phyloP scores from a whole-genome alignment of 1,284 basidiomycete genomes.

The Heterobasidion annosum region DNA sequence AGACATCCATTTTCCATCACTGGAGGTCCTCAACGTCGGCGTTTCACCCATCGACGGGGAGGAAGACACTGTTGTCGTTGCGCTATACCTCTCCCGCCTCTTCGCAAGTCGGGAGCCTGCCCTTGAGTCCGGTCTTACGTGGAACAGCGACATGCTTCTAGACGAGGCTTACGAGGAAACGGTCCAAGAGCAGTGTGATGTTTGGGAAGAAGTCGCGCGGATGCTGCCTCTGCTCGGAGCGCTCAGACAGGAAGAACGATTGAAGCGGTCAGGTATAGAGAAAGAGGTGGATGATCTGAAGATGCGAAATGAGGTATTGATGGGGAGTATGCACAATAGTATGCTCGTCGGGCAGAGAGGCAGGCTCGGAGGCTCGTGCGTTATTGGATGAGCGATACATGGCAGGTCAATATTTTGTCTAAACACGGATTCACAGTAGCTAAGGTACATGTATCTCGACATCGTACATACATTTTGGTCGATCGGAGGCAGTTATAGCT shows the following conservation, averaged over 20 bases:
- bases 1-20: conserved; percentile 26
- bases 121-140: conserved; percentile 26
- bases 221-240: conserved; percentile 39
- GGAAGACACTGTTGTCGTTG: conserved; percentile 24
- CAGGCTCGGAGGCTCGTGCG: background rate
- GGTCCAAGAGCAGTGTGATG: conserved; percentile 22
- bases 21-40: conserved; percentile 36
- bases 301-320: conserved; percentile 33
- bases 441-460: background rate
- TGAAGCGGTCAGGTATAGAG: conserved; percentile 28
- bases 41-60: conserved; percentile 32
- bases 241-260: conserved; percentile 39
- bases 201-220: conserved; percentile 35
- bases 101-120: conserved; percentile 18
- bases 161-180: conserved; percentile 13
- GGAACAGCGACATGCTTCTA: conserved; percentile 15
- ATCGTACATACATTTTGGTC: background rate
- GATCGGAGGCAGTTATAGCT: too few relatives aligned
- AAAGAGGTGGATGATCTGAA: conserved; percentile 45
- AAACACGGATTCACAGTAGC: too few relatives aligned
- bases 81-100: conserved; percentile 46
- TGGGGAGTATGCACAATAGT: conserved; percentile 18
- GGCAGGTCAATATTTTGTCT: background rate
- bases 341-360: background rate
- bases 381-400: background rate